Conservation (phyloP, 1,284 basidiomycete genomes). For the Takashimella tepidaria region DNA sequence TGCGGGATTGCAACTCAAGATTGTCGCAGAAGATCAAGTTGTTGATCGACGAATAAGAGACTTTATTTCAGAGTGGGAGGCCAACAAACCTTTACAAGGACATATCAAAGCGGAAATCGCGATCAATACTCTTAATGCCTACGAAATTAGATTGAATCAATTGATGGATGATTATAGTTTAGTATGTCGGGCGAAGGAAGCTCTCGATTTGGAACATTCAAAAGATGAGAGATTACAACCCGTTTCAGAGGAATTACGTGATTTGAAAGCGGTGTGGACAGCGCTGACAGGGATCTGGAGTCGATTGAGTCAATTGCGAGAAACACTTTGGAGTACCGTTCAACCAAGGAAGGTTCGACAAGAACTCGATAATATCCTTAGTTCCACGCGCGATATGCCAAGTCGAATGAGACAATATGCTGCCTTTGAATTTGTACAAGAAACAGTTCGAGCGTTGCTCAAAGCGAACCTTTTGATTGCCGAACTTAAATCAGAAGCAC, state of each 20-base stretch:
- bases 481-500: conserved; percentile 93
- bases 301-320: conserved; percentile 82
- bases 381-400: conserved; percentile 96
- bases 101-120: conserved; percentile 91
- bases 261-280: conserved; percentile 98
- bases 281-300: conserved; percentile 96
- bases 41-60: conserved; percentile 89
- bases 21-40: conserved; percentile 98
- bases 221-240: conserved; percentile 88
- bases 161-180: conserved; percentile 91
- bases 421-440: conserved; percentile 97
- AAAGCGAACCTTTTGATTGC: conserved; percentile 85
- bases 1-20: conserved; percentile 93
- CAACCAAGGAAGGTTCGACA: conserved; percentile 89
- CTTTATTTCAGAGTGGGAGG: conserved; percentile 86
- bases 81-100: conserved; percentile 75
- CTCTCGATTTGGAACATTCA: conserved; percentile 85
- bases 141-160: conserved; percentile 81
- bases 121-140: conserved; percentile 89
- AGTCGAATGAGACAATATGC: conserved; percentile 98
- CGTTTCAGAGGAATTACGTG: conserved; percentile 88
- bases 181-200: conserved; percentile 92
- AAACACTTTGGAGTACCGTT: conserved; percentile 84
- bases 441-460: conserved; percentile 74
- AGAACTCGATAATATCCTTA: conserved; percentile 80